Conservation (phyloP, 2,329 filamentous ascomycete genomes). For the Epichloe aotearoae region DNA sequence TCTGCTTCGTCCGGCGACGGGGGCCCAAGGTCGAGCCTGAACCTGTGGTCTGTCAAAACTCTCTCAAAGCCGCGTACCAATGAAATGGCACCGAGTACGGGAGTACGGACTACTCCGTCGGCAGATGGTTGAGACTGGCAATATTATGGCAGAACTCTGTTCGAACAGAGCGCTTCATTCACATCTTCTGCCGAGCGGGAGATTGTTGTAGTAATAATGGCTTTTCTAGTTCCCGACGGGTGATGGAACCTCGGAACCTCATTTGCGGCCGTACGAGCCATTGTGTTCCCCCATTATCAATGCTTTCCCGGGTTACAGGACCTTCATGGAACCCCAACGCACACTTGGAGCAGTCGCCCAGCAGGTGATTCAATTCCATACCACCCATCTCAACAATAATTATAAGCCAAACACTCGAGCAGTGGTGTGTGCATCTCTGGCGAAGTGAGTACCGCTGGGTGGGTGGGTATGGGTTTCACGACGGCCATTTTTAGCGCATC, state of each 20-base stretch:
- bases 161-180: background rate
- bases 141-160: background rate
- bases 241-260: background rate
- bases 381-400: background rate
- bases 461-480: background rate
- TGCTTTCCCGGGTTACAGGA: no score
- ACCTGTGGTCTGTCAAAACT: no score
- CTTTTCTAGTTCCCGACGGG: background rate
- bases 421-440: no score
- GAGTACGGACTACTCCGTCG: background rate
- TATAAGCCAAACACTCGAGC: background rate
- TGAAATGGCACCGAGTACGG: background rate
- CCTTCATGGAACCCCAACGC: no score
- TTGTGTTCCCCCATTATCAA: background rate
- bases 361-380: background rate
- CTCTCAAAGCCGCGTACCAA: no score
- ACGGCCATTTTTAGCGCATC: slow-evolving; percentile 4
- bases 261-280: background rate
- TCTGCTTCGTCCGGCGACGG: background rate
- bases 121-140: background rate
- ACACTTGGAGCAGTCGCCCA: background rate
- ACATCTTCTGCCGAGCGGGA: background rate
- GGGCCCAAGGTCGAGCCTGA: no score
- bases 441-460: background rate
- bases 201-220: background rate